phyloP scores from a whole-genome alignment of 352 stramenopile species.

The Globisporangium carolinianum region DNA sequence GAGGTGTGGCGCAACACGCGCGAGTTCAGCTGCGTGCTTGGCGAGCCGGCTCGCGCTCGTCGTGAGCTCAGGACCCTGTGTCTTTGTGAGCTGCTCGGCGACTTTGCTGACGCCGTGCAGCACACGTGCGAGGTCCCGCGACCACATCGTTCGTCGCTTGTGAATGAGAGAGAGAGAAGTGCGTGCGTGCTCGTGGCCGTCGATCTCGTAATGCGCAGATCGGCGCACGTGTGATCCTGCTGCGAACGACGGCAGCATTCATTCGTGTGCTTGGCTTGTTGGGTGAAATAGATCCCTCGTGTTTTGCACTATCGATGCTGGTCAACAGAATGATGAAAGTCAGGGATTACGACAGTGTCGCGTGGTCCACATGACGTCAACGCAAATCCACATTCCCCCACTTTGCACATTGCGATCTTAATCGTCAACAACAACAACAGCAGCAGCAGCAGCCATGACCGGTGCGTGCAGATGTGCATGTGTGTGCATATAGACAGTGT shows the following conservation, averaged over 20 bases:
- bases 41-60: conserved; percentile 25
- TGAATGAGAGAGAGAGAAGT: neutral
- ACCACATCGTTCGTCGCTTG: conserved; percentile 38
- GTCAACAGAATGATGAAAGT: neutral
- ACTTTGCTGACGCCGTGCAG: conserved; percentile 65
- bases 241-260: neutral
- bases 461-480: too few species aligned
- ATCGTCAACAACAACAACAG: too few species aligned
- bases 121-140: conserved; percentile 59
- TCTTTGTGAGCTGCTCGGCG: conserved; percentile 37
- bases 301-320: neutral
- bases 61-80: conserved; percentile 24
- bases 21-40: conserved; percentile 38
- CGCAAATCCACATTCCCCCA: too few species aligned
- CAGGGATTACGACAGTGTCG: too few species aligned
- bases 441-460: too few species aligned
- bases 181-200: neutral
- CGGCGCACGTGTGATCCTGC: too few species aligned
- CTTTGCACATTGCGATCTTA: too few species aligned
- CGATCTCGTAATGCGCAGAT: too few species aligned
- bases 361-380: too few species aligned
- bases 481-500: too few species aligned
- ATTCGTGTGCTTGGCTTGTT: neutral
- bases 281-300: neutral
- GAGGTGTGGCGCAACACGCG: conserved; percentile 37